Evolutionary conservation across 768 basidiomycete genomes (phyloP).

Genomic region (Lactarius akahatsu): DNA sequence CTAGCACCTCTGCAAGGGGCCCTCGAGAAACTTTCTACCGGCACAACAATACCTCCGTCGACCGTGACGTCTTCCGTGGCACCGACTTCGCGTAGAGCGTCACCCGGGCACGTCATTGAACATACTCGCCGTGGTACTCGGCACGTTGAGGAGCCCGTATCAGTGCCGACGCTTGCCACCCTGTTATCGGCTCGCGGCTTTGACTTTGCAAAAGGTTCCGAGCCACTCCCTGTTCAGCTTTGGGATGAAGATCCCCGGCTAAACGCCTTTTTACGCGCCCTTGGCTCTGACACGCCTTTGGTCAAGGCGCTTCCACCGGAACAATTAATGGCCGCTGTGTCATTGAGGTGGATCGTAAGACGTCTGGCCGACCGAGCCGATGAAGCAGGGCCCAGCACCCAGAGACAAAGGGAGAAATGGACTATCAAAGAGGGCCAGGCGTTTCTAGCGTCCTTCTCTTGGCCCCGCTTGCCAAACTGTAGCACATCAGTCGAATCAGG

Average conservation of each 20-base stretch:
- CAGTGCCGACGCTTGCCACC: constrained; percentile 48
- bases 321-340: constrained; percentile 51
- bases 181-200: constrained; percentile 42
- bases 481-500: constrained; percentile 21
- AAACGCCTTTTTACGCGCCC: constrained; percentile 52
- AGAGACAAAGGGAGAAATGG: constrained; percentile 70
- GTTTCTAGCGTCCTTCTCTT: constrained; percentile 53
- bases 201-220: constrained; percentile 25
- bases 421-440: constrained; percentile 58
- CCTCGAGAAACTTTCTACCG: constrained; percentile 53
- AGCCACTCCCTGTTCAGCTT: constrained; percentile 48
- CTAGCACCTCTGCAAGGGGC: constrained; percentile 71
- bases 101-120: constrained; percentile 44
- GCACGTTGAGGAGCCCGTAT: constrained; percentile 57
- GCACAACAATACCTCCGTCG: constrained; percentile 34
- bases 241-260: constrained; percentile 51
- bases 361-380: constrained; percentile 51
- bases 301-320: constrained; percentile 50
- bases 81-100: constrained; percentile 28
- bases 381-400: constrained; percentile 50
- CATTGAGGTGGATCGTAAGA: constrained; percentile 60
- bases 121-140: constrained; percentile 70
- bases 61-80: constrained; percentile 37
- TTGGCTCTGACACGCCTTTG: constrained; percentile 52
- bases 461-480: constrained; percentile 11